phyloP scores from a whole-genome alignment of 768 basidiomycete genomes.

The Suillus luteus region DNA sequence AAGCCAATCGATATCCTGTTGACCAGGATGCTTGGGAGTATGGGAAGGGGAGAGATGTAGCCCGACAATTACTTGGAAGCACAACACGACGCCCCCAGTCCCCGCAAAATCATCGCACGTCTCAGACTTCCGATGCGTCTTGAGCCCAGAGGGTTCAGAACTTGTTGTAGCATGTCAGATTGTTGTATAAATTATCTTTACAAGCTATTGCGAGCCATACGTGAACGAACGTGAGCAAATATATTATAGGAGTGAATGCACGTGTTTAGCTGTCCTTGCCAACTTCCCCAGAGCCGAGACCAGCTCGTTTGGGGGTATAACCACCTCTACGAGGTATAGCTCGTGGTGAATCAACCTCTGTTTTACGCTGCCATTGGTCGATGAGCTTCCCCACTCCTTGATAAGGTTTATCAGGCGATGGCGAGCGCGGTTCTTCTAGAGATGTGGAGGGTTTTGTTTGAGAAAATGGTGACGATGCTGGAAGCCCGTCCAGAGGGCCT shows the following conservation, averaged over 20 bases:
- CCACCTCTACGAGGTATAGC: conserved; percentile 39
- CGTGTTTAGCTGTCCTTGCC: conserved; percentile 24
- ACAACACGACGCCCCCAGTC: conserved; percentile 14
- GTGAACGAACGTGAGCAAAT: neutral
- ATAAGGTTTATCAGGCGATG: conserved; percentile 78
- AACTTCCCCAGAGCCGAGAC: conserved; percentile 27
- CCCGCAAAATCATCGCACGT: conserved; percentile 1
- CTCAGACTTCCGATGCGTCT: neutral
- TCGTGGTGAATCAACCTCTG: conserved; percentile 49
- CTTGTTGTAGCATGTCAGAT: conserved; percentile 3
- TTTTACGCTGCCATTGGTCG: conserved; percentile 86
- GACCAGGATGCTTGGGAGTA: conserved; percentile 49
- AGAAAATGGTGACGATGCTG: conserved; percentile 12
- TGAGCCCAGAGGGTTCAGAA: neutral
- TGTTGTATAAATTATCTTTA: conserved; percentile 7
- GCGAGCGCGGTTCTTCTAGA: conserved; percentile 41
- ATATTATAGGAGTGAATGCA: conserved; percentile 9
- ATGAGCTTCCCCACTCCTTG: conserved; percentile 84
- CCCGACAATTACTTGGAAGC: conserved; percentile 45
- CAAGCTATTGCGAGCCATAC: neutral
- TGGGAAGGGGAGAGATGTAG: conserved; percentile 52
- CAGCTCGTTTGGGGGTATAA: conserved; percentile 42
- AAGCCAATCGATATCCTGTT: conserved; percentile 37
- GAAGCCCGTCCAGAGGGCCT: conserved; percentile 30
- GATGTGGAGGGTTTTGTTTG: conserved; percentile 17